Evolutionary conservation across 148 eudicot genomes (phyloP), one percentile per base, ranked within the genome.

Genomic region (Fagopyrum homotropicum): DNA sequence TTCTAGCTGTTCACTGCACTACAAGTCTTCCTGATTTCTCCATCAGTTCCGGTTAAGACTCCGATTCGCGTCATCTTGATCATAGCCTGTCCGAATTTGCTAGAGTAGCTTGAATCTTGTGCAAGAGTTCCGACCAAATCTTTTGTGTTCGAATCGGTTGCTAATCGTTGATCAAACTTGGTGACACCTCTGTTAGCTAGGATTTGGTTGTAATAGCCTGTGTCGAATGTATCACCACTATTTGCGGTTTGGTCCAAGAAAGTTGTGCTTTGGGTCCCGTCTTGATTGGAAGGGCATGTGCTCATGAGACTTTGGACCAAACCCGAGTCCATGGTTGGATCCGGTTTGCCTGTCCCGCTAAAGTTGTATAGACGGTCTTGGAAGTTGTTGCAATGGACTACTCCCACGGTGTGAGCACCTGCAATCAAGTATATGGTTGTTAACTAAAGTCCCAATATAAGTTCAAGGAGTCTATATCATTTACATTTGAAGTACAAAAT

Each of bases 291-390:
- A 35, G 71, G 71, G 47, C 81, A 79, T 5, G 77, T 74, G 17
- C 26, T 56, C 73, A 26, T 74, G 0, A 79, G 69, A 2, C 75
- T 52, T 4, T 59, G 26, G 7, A 79, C 81, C 0, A 79, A 30
- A 45, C 70, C 40, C n/a, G 72, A 74, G 45, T 79, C 81, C 81
- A 79, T 79, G 26, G 77, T 79, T 4, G 81, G 81, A 44, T 79
- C 81, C 1, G 81, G 74, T 0, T 57, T 19, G n/a, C 77, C 77
- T 2, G 73, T 79, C 16, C 77, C 74, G 45, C 75, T 76, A 45
- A 79, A 79, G 51, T 79, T 79, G 46, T 76, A 50, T 26, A 79
- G 43, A 26, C 81, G 69, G 29, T 74, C 74, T 56, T 79, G 66
- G 44, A 79, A 79, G 73, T 73, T 73, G 47, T 72, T 73, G 17